phyloP scores from a whole-genome alignment of 371 early-diverging fungal genomes.

The Mortierella sp. region DNA sequence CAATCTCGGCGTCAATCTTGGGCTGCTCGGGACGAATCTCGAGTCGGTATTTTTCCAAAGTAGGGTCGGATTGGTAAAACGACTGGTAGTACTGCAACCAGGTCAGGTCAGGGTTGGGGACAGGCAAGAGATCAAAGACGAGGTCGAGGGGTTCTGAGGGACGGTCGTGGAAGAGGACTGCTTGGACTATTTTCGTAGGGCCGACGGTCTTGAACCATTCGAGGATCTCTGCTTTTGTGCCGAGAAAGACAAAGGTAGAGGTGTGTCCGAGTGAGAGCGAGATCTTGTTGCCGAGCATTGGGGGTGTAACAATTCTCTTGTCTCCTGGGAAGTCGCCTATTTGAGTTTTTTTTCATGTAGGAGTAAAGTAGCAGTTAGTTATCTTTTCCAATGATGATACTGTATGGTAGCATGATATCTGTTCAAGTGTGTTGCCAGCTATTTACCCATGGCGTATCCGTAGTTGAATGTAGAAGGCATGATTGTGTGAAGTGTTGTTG shows the following conservation, averaged over 20 bases:
- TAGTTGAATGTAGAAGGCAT: constrained; percentile 17
- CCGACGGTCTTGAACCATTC: constrained; percentile 57
- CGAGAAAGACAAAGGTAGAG: constrained; percentile 56
- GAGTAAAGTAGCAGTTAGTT: background rate
- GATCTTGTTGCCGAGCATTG: constrained; percentile 57
- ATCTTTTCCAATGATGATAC: too few species aligned
- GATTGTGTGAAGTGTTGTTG: background rate
- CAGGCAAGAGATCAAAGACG: constrained; percentile 55
- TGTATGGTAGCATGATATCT: background rate
- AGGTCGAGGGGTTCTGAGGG: constrained; percentile 38
- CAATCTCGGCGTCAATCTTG: constrained; percentile 48
- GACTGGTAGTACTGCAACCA: constrained; percentile 56
- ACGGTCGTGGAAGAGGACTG: constrained; percentile 48
- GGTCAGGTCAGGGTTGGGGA: constrained; percentile 54
- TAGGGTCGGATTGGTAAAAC: constrained; percentile 47
- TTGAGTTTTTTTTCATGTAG: background rate
- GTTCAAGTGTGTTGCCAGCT: background rate
- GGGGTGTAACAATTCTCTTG: constrained; percentile 50
- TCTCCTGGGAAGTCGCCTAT: constrained; percentile 39
- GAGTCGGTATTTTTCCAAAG: constrained; percentile 41
- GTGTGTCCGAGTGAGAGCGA: constrained; percentile 53
- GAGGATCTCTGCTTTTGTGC: constrained; percentile 50
- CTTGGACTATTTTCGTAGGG: constrained; percentile 38
- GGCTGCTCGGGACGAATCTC: constrained; percentile 57
- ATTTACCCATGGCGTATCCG: constrained; percentile 14